These are phyloP conservation scores for Hypoxylon rubiginosum DNA, from an alignment of 2,329 filamentous ascomycete species.

Conservation along the genomic window DNA sequence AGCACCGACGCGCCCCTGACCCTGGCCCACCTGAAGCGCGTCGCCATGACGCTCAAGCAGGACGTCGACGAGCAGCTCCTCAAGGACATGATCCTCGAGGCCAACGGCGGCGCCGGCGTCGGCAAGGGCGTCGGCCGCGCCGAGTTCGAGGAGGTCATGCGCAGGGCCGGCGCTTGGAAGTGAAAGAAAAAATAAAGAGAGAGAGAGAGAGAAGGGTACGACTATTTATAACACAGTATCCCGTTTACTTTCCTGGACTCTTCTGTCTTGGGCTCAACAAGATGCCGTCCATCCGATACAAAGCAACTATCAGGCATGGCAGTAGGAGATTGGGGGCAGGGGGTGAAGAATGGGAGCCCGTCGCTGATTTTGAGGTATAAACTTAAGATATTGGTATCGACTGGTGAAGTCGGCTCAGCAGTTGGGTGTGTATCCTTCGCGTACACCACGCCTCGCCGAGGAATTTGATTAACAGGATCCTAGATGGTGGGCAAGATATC, in stretches of 20 bases:
- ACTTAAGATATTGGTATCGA: neutral
- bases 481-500: neutral
- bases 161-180: conserved; percentile 84
- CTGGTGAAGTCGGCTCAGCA: neutral
- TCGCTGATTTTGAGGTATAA: neutral
- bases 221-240: neutral
- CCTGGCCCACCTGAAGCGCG: conserved; percentile 79
- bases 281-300: neutral
- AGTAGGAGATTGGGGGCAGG: too few relatives aligned
- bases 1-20: conserved; percentile 73
- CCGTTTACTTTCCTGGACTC: neutral
- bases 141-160: conserved; percentile 91
- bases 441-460: neutral
- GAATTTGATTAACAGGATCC: neutral
- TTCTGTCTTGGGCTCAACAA: neutral
- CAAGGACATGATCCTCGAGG: conserved; percentile 94
- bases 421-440: neutral
- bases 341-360: too few relatives aligned
- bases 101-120: conserved; percentile 83
- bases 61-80: conserved; percentile 86
- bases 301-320: neutral
- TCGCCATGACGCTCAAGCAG: conserved; percentile 86
- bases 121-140: conserved; percentile 78
- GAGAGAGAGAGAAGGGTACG: conserved; percentile 1
- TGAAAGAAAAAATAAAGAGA: conserved; percentile 55